Conservation (phyloP, 2,329 filamentous ascomycete genomes). For the Macroventuria anomochaeta region DNA sequence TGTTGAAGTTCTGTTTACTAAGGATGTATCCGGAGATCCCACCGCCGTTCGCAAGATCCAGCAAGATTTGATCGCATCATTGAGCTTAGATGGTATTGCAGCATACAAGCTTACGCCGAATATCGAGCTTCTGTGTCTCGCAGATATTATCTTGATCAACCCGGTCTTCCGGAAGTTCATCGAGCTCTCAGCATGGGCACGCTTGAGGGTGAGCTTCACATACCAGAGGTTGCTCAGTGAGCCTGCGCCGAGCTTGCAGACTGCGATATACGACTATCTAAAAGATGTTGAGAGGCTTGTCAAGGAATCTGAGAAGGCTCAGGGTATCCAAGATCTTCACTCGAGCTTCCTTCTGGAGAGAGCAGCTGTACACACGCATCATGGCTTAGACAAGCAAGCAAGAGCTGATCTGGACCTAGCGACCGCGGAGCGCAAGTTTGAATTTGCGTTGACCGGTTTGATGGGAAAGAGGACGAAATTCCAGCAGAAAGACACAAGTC, state of each 20-base stretch:
- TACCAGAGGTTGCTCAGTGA: constrained; percentile 73
- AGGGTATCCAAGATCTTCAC: constrained; percentile 35
- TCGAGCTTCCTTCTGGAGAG: constrained; percentile 81
- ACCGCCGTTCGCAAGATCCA: constrained; percentile 48
- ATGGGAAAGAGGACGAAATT: constrained; percentile 85
- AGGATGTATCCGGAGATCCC: constrained; percentile 50
- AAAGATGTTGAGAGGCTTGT: constrained; percentile 59
- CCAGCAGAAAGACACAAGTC: constrained; percentile 80
- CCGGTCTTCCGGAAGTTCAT: constrained; percentile 55
- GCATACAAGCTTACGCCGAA: constrained; percentile 84
- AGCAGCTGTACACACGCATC: constrained; percentile 81
- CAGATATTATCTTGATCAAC: constrained; percentile 65
- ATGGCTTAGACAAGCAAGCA: constrained; percentile 80
- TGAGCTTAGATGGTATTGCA: constrained; percentile 83
- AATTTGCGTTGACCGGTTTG: constrained; percentile 83
- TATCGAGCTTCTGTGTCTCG: constrained; percentile 82
- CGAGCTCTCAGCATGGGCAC: constrained; percentile 63
- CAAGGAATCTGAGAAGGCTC: constrained; percentile 26
- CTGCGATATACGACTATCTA: constrained; percentile 66
- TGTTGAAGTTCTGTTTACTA: constrained; percentile 58
- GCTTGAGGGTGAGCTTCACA: constrained; percentile 74
- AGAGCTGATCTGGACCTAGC: constrained; percentile 73
- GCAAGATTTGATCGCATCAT: constrained; percentile 67
- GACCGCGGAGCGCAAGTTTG: constrained; percentile 70
- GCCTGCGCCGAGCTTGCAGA: constrained; percentile 65